Conservation (phyloP, 1,284 basidiomycete genomes). For the Apiotrichum porosum region DNA sequence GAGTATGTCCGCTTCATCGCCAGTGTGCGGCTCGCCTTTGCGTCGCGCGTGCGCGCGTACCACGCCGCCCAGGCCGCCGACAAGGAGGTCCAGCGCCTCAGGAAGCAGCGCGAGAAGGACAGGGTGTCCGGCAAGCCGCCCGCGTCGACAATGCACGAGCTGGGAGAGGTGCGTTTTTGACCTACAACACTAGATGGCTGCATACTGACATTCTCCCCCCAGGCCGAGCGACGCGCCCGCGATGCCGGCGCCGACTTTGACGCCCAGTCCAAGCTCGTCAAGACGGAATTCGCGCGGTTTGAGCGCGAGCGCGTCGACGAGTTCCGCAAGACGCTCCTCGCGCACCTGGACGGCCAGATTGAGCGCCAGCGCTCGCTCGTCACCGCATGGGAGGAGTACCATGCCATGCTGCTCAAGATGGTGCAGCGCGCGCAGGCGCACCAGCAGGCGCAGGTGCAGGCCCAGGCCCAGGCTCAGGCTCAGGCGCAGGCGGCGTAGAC, state of each 20-base stretch:
- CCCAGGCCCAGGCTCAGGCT: neutral
- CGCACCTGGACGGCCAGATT: slow-evolving; percentile 41
- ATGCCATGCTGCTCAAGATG: slow-evolving; percentile 35
- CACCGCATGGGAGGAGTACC: slow-evolving; percentile 42
- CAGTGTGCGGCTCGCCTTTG: slow-evolving; percentile 70
- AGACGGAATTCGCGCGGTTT: slow-evolving; percentile 86
- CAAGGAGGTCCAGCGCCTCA: slow-evolving; percentile 65
- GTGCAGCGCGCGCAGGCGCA: slow-evolving; percentile 33
- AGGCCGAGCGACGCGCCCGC: slow-evolving; percentile 77
- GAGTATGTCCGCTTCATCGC: slow-evolving; percentile 89
- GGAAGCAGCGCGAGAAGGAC: slow-evolving; percentile 72
- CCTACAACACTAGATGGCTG: too few relatives aligned
- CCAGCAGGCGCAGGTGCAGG: slow-evolving; percentile 2
- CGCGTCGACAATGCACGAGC: slow-evolving; percentile 9
- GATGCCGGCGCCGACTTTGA: slow-evolving; percentile 85
- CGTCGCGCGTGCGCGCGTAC: slow-evolving; percentile 75
- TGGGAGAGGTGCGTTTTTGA: neutral
- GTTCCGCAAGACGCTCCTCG: slow-evolving; percentile 41
- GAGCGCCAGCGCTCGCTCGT: slow-evolving; percentile 39
- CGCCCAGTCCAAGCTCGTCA: slow-evolving; percentile 76
- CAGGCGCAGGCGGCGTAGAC: neutral
- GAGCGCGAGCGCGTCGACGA: slow-evolving; percentile 82
- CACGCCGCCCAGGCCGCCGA: slow-evolving; percentile 74
- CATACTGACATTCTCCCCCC: too few relatives aligned
- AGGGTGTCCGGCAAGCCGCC: slow-evolving; percentile 63